These are phyloP conservation scores for Lathyrus sativus DNA, from an alignment of 306 rosid genomes.

Conservation along the genomic window DNA sequence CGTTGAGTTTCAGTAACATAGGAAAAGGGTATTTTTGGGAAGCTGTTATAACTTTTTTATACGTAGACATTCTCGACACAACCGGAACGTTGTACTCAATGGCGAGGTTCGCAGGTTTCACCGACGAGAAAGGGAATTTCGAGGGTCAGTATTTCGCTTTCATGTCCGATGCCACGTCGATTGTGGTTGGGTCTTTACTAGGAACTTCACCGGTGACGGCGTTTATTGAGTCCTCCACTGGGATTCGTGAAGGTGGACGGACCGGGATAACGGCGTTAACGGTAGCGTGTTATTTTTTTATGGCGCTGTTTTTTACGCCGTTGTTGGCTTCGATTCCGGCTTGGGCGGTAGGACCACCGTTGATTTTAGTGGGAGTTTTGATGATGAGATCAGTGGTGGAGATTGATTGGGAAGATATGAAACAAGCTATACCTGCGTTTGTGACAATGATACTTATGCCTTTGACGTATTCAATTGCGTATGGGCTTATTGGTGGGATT, in stretches of 20 bases:
- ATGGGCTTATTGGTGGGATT: constrained; percentile 90
- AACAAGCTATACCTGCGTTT: constrained; percentile 91
- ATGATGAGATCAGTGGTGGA: constrained; percentile 97
- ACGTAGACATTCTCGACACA: constrained; percentile 86
- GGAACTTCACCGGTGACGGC: constrained; percentile 97
- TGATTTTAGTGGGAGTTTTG: constrained; percentile 89
- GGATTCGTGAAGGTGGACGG: constrained; percentile 90
- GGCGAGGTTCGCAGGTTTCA: constrained; percentile 92
- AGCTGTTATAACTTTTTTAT: constrained; percentile 76
- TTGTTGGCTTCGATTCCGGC: constrained; percentile 92
- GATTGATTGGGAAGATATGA: constrained; percentile 90
- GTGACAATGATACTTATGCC: constrained; percentile 83
- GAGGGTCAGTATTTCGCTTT: constrained; percentile 94
- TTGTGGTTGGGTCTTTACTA: constrained; percentile 76
- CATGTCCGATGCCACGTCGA: constrained; percentile 94
- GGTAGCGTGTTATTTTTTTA: constrained; percentile 64
- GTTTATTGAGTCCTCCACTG: constrained; percentile 86
- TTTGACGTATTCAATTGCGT: constrained; percentile 84
- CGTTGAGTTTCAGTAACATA: constrained; percentile 65
- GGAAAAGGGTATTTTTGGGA: constrained; percentile 81
- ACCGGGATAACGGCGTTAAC: constrained; percentile 90
- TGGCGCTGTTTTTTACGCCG: constrained; percentile 90
- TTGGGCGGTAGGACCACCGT: constrained; percentile 99
- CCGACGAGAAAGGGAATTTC: constrained; percentile 67
- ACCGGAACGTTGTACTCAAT: constrained; percentile 89